A percentile compares a stretch with the other conserved stretches of the same genome.
Conservation (phyloP, 176 grass and related monocot genomes). For the Eragrostis curvula region DNA sequence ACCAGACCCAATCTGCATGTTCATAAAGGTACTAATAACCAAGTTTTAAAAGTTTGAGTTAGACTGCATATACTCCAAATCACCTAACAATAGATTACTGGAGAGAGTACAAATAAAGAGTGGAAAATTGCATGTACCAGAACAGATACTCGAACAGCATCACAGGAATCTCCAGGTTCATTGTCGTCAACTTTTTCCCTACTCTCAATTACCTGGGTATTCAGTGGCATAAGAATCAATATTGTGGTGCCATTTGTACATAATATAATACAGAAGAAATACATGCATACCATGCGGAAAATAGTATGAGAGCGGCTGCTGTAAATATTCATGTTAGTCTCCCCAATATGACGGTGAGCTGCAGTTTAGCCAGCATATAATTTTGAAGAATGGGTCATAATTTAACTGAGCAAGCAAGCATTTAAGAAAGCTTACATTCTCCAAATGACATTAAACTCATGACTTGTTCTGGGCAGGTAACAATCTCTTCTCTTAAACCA, state of each 20-base stretch:
- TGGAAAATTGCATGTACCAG: constrained; percentile 56
- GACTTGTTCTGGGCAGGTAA: constrained; percentile 84
- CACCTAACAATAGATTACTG: not conserved
- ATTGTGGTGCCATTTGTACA: constrained; percentile 7
- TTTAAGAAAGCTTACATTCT: constrained; percentile 74
- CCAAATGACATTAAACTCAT: constrained; percentile 87
- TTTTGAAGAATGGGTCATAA: constrained; percentile 23
- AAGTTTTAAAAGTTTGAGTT: not conserved
- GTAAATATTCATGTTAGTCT: constrained; percentile 98
- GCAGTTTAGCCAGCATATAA: constrained; percentile 35
- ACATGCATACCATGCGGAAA: constrained; percentile 81
- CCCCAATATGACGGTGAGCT: constrained; percentile 95
- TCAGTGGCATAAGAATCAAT: constrained; percentile 29
- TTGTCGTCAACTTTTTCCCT: constrained; percentile 69
- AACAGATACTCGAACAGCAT: constrained; percentile 92
- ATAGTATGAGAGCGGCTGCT: constrained; percentile 98
- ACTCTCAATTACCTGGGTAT: constrained; percentile 86
- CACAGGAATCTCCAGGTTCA: constrained; percentile 67
- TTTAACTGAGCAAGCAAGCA: constrained; percentile 20
- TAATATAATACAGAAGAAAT: constrained; percentile 20
- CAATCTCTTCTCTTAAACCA: constrained; percentile 96
- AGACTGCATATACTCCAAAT: constrained; percentile 18
- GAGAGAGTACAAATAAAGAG: constrained; percentile 23
- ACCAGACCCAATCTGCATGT: not conserved
- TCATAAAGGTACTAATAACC: not conserved